Percentiles rank a stretch among this genome's conserved stretches.
Conservation (phyloP, 2,329 filamentous ascomycete species). For the Emergomyces pasteurianus region DNA sequence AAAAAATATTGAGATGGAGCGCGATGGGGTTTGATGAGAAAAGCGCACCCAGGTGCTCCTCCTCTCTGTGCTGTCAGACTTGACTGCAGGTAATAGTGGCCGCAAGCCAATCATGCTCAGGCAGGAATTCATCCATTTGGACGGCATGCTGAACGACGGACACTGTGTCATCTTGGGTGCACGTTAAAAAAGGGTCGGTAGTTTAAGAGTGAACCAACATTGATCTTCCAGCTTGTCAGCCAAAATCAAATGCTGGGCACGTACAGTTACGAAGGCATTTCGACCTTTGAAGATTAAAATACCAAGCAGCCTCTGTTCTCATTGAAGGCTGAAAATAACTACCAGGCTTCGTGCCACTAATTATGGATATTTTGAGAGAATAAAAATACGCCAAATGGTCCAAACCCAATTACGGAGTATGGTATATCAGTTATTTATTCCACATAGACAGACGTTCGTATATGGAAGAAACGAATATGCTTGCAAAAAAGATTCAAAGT, state of each 20-base stretch:
- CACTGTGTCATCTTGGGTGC: constrained; percentile 1
- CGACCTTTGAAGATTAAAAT: not conserved
- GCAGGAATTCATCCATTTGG: not conserved
- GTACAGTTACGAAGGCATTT: constrained; percentile 3
- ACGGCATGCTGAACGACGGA: not conserved
- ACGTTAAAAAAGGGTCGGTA: not conserved
- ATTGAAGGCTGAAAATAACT: not conserved
- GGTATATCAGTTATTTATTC: not conserved
- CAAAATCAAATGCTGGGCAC: constrained; percentile 4
- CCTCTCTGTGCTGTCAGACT: not conserved
- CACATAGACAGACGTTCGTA: too few relatives aligned
- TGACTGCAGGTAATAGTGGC: not conserved
- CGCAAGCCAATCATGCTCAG: not conserved
- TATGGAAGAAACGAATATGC: not conserved
- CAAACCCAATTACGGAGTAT: not conserved
- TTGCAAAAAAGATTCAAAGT: not conserved
- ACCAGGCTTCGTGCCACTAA: not conserved
- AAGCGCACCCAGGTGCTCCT: not conserved
- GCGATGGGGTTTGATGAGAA: not conserved
- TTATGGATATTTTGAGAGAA: not conserved
- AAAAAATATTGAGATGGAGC: not conserved
- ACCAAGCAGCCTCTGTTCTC: not conserved
- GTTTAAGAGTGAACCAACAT: not conserved
- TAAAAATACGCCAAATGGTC: not conserved
- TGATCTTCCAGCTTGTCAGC: not conserved